These are phyloP conservation scores for Penicillium dipodomyicola DNA, from an alignment of 495 filamentous ascomycete species.

Conservation along the genomic window DNA sequence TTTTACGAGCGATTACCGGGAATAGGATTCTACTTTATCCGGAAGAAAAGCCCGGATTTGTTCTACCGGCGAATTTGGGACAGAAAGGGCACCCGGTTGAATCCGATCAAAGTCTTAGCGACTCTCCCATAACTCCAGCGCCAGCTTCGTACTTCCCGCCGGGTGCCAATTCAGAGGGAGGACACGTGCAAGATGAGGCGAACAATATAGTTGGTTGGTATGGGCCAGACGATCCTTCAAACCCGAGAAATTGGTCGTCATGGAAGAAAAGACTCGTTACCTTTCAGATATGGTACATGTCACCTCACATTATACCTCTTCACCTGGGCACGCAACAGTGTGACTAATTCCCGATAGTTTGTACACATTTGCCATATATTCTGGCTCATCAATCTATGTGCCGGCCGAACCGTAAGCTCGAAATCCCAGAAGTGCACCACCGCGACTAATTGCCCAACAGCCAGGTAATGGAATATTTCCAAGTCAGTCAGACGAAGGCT, in stretches of 20 bases:
- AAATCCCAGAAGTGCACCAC: background rate
- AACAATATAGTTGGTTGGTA: background rate
- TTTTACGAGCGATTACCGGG: background rate
- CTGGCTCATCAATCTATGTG: background rate
- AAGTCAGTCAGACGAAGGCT: background rate
- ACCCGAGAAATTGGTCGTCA: background rate
- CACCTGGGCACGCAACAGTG: too few species aligned
- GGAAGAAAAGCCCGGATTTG: background rate
- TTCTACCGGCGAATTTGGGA: background rate
- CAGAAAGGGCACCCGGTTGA: background rate
- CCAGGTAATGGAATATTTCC: conserved; percentile 1
- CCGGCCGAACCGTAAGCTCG: background rate
- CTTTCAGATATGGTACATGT: background rate
- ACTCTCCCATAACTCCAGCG: background rate
- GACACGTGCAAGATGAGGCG: too few species aligned
- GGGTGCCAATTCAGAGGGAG: too few species aligned
- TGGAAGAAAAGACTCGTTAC: background rate
- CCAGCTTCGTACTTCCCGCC: too few species aligned
- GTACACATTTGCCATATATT: background rate
- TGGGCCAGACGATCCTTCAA: background rate
- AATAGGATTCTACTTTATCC: background rate
- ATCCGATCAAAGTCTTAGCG: background rate
- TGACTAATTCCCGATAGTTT: background rate
- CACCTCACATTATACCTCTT: background rate
- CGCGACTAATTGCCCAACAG: background rate